These are phyloP conservation scores for Aspergillus uvarum DNA, from an alignment of 2,329 filamentous ascomycete species.

Conservation along the genomic window DNA sequence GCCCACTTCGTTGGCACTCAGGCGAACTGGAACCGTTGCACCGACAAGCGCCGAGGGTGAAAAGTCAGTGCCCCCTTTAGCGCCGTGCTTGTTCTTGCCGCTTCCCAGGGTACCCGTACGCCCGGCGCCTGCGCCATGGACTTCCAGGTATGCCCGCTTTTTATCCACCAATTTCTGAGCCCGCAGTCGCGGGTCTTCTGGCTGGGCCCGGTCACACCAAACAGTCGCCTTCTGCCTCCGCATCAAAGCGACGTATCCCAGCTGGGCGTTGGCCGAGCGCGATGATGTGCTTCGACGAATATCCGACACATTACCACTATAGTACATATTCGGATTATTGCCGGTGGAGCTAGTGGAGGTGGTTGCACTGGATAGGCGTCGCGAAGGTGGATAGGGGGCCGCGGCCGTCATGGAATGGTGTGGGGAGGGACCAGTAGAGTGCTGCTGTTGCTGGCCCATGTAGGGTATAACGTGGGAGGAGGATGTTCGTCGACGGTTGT, in stretches of 20 bases:
- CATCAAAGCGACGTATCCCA: slow-evolving; percentile 94
- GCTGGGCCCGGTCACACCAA: slow-evolving; percentile 93
- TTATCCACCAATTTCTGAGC: slow-evolving; percentile 86
- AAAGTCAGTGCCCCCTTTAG: slow-evolving; percentile 77
- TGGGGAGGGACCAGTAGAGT: slow-evolving; percentile 26
- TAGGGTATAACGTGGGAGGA: slow-evolving; percentile 38
- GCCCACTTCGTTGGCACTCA: slow-evolving; percentile 94
- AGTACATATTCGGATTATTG: slow-evolving; percentile 28
- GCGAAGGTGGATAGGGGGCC: slow-evolving; percentile 26
- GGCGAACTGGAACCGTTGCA: slow-evolving; percentile 81
- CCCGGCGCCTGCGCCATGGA: slow-evolving; percentile 59
- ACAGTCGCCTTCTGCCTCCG: slow-evolving; percentile 97
- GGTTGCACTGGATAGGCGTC: slow-evolving; percentile 42
- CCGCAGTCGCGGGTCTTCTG: slow-evolving; percentile 80
- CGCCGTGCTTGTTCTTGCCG: slow-evolving; percentile 86
- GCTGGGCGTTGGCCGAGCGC: slow-evolving; percentile 64
- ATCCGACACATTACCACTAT: slow-evolving; percentile 25
- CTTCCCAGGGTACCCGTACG: slow-evolving; percentile 63
- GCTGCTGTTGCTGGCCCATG: slow-evolving; percentile 24
- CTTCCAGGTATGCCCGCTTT: slow-evolving; percentile 79
- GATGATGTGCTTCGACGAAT: slow-evolving; percentile 75
- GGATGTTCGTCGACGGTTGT: slow-evolving; percentile 42
- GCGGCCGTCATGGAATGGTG: slow-evolving; percentile 30
- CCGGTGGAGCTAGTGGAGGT: slow-evolving; percentile 43
- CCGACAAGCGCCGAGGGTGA: slow-evolving; percentile 72